A percentile compares a stretch with the other conserved stretches of the same genome.
Evolutionary conservation across 2,329 filamentous ascomycete genomes (phyloP).

Genomic region (Mollisia scopiformis): DNA sequence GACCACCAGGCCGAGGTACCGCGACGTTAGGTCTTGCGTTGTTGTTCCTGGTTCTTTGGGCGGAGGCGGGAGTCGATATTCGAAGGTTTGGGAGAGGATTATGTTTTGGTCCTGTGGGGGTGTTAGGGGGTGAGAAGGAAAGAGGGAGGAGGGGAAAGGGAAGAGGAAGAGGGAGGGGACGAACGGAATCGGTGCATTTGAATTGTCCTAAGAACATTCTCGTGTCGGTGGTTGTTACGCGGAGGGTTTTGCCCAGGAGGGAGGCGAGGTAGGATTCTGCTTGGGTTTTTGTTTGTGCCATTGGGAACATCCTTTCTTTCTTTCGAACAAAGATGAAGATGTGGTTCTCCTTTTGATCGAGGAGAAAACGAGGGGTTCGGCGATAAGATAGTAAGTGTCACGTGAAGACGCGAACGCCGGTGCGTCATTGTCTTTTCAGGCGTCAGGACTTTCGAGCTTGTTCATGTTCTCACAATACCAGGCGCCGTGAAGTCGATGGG

Average conservation of each 20-base stretch:
- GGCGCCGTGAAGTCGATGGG: neutral
- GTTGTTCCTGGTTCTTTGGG: constrained; percentile 47
- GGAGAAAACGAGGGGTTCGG: neutral
- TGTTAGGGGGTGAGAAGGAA: neutral
- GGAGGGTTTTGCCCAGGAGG: constrained; percentile 77
- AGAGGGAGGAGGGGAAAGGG: neutral
- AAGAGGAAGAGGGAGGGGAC: constrained; percentile 34
- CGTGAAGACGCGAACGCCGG: neutral
- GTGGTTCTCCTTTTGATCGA: too few species aligned
- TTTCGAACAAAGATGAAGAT: too few species aligned
- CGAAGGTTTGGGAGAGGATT: constrained; percentile 82
- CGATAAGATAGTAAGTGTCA: neutral
- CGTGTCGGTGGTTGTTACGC: constrained; percentile 78
- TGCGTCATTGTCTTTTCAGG: neutral
- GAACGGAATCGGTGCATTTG: constrained; percentile 91
- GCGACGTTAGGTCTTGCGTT: constrained; percentile 75
- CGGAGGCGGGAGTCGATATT: constrained; percentile 78
- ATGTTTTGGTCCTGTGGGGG: constrained; percentile 78
- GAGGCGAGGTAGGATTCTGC: constrained; percentile 61
- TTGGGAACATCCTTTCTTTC: neutral
- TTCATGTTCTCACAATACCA: neutral
- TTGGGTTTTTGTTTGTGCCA: constrained; percentile 44
- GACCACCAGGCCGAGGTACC: constrained; percentile 87
- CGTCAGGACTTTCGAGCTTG: neutral
- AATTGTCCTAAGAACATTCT: constrained; percentile 89